Base-by-base conservation (phyloP, 495 filamentous ascomycete genomes). In the Neohortaea acidophila region DNA sequence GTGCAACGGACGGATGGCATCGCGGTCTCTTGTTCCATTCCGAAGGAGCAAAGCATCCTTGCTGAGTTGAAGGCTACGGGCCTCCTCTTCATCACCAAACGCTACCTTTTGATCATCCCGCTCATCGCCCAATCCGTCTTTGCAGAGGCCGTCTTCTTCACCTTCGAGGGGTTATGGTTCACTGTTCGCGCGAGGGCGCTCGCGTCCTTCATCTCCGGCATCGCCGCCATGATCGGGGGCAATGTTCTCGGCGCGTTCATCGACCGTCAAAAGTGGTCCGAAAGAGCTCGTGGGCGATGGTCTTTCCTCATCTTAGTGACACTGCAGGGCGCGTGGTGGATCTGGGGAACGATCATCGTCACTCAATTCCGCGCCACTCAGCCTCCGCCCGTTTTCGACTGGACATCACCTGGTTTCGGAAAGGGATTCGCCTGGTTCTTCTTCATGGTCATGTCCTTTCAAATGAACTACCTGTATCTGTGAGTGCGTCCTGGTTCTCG, bases 381-480 rank as follows among this genome's bases (percentile, higher is more conserved):
- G 25, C n/a, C n/a, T n/a, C n/a, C n/a, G n/a, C 71, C 72, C 2
- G 61, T 56, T 3, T 72, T 63, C 42, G 75, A 79, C 51, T 79
- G 75, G 75, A 37, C 35, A 7, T 60, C 63, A 38, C 49, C 57
- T 1, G 71, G 66, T 0, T 77, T 77, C 33, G 72, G 70, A 11
- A 59, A 57, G 24, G 69, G 62, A 0, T 79, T 76, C 42, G 66
- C 60, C 0, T 58, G 77, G 9, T 77, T 71, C 47, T 34, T 77
- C 5, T 66, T 77, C 42, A 63, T 71, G 53, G 68, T 69, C 22
- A 51, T 62, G 17, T 65, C 69, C 0, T 79, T 79, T 48, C 72
- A 78, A 52, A 39, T 75, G 14, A 78, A 77, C 43, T 78, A 77
- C 49, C 62, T 76, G 42, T 76, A 67, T 48, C 49, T 75, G 61